Conservation (phyloP, 2,329 filamentous ascomycete species). For the Scedosporium dehoogii region DNA sequence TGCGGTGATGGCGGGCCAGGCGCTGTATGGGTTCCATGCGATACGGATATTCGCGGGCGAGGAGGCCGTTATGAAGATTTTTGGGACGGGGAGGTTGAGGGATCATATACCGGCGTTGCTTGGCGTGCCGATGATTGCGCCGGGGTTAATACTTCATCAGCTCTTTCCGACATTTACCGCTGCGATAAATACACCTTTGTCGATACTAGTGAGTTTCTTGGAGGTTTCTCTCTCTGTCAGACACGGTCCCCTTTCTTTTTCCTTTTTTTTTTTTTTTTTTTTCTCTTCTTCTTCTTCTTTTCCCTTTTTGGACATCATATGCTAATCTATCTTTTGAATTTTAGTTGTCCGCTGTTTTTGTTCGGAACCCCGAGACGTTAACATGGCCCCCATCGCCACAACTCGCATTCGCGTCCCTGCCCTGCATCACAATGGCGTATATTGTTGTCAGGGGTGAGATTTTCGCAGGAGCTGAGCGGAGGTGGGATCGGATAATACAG, state of each 20-base stretch:
- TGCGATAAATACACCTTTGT: constrained; percentile 2
- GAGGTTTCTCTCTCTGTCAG: background rate
- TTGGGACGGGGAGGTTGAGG: constrained; percentile 19
- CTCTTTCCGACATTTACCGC: background rate
- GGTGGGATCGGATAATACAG: constrained; percentile 36
- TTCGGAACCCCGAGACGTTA: constrained; percentile 33
- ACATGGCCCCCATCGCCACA: constrained; percentile 44
- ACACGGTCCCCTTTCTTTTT: background rate
- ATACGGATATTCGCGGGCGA: constrained; percentile 43
- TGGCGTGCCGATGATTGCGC: constrained; percentile 34
- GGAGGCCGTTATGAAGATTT: constrained; percentile 30
- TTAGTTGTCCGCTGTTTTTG: constrained; percentile 37
- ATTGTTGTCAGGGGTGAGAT: constrained; percentile 34
- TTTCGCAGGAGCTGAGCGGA: constrained; percentile 35
- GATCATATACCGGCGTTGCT: constrained; percentile 14
- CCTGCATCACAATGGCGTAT: constrained; percentile 35
- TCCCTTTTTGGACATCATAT: background rate
- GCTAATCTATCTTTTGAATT: constrained; percentile 21
- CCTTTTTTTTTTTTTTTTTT: background rate
- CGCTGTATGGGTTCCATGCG: constrained; percentile 42
- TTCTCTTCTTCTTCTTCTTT: background rate
- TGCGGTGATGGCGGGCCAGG: constrained; percentile 40
- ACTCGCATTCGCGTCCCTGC: constrained; percentile 39
- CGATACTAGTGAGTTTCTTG: background rate
- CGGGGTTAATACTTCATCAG: constrained; percentile 12